Evolutionary conservation across 2,329 filamentous ascomycete genomes (phyloP).

Genomic region (Colletotrichum lupini): DNA sequence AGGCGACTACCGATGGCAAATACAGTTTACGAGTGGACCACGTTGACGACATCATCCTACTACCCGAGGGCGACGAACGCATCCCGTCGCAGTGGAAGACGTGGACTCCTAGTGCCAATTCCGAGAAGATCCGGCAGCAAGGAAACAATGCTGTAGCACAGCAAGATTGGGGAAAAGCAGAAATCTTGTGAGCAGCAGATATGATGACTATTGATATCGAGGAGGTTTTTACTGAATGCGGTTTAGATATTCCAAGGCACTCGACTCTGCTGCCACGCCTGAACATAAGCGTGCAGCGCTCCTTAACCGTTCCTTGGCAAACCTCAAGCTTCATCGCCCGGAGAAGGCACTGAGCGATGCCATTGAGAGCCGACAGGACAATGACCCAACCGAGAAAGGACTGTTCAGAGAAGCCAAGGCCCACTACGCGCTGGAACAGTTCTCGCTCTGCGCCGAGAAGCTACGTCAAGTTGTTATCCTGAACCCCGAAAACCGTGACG

Average conservation of each 20-base stretch:
- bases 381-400: constrained; percentile 51
- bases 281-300: constrained; percentile 48
- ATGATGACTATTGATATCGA: not conserved
- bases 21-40: constrained; percentile 64
- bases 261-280: constrained; percentile 44
- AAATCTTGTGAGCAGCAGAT: constrained; percentile 43
- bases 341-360: constrained; percentile 47
- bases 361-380: constrained; percentile 22
- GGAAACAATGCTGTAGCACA: constrained; percentile 48
- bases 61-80: constrained; percentile 48
- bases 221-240: constrained; percentile 17
- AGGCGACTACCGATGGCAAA: constrained; percentile 47
- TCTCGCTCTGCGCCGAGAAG: constrained; percentile 46
- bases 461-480: constrained; percentile 45
- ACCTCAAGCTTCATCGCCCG: constrained; percentile 43
- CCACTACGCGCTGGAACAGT: constrained; percentile 55
- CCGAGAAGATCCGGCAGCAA: constrained; percentile 38
- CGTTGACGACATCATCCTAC: constrained; percentile 56
- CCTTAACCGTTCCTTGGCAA: constrained; percentile 49
- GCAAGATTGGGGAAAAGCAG: constrained; percentile 43
- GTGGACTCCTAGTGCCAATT: constrained; percentile 27
- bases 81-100: constrained; percentile 52
- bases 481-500: constrained; percentile 48
- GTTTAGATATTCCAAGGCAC: constrained; percentile 50
- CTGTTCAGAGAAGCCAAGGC: constrained; percentile 57